A percentile compares a stretch with the other conserved stretches of the same genome.
Evolutionary conservation across 805 yeast genomes (phyloP).

Genomic region (Tetrapisispora arboricola): DNA sequence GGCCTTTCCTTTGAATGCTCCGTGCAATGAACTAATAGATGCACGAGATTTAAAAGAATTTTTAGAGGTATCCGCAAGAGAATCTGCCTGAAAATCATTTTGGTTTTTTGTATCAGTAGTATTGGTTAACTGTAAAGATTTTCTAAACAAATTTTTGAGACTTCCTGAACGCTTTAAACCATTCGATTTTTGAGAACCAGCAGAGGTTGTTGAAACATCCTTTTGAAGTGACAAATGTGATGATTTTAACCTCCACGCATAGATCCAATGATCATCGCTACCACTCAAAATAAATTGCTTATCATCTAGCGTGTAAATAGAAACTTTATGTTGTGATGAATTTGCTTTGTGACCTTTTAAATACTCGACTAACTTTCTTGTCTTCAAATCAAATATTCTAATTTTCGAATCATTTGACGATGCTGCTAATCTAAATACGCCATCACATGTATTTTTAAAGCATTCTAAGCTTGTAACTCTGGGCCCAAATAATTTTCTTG

Average conservation of each 20-base stretch:
- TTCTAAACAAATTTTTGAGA: constrained; percentile 8
- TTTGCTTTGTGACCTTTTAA: constrained; percentile 66
- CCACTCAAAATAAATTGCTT: constrained; percentile 47
- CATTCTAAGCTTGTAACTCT: constrained; percentile 70
- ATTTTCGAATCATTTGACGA: constrained; percentile 78
- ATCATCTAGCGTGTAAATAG: constrained; percentile 5
- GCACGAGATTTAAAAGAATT: constrained; percentile 48
- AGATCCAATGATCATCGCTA: constrained; percentile 81
- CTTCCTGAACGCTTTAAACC: constrained; percentile 9
- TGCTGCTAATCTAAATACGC: constrained; percentile 40
- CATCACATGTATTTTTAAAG: constrained; percentile 25
- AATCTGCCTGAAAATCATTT: background rate
- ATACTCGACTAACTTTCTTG: constrained; percentile 48
- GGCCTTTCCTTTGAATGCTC: background rate
- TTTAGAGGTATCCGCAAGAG: background rate
- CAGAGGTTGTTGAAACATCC: no score
- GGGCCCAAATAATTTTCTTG: constrained; percentile 30
- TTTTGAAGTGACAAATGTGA: background rate
- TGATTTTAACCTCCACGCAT: constrained; percentile 48
- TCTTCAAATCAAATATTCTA: constrained; percentile 49
- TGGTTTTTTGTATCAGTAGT: background rate
- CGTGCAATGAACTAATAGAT: background rate
- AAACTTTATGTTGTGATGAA: constrained; percentile 61
- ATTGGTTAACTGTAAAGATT: constrained; percentile 3
- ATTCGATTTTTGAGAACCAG: no score